Evolutionary conservation across 306 rosid genomes (phyloP).

Genomic region (Rubus parviflorus): DNA sequence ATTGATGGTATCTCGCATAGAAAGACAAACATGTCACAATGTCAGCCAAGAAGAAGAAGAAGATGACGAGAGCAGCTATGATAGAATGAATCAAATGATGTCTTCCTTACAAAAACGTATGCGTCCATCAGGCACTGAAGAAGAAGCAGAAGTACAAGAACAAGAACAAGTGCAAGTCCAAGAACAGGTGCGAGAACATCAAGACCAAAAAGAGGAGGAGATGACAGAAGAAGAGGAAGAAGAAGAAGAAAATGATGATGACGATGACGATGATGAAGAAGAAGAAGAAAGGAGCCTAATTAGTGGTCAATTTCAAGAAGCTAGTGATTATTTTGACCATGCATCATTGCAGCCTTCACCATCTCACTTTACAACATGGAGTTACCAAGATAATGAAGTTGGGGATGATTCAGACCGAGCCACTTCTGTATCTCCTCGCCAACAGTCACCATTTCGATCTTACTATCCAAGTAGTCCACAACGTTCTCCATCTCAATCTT

Average conservation of each 20-base stretch:
- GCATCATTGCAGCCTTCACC: conserved; percentile 47
- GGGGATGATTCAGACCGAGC: conserved; percentile 56
- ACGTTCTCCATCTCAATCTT: conserved; percentile 6
- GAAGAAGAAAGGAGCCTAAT: conserved; percentile 30
- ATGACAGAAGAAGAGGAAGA: conserved; percentile 21
- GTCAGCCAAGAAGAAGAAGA: conserved; percentile 34
- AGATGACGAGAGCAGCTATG: not conserved
- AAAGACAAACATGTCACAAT: conserved; percentile 37
- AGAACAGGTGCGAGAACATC: not conserved
- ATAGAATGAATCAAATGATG: conserved; percentile 9
- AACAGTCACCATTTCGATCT: conserved; percentile 39
- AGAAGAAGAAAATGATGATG: conserved; percentile 12
- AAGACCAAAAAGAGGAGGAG: conserved; percentile 35
- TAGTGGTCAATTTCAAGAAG: conserved; percentile 45
- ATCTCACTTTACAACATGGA: conserved; percentile 56
- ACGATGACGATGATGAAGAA: conserved; percentile 21
- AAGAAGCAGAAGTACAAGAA: not conserved
- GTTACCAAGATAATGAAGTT: conserved; percentile 60
- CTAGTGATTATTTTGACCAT: conserved; percentile 43
- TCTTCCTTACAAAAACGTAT: not conserved
- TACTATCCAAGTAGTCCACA: conserved; percentile 17
- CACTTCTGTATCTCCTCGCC: conserved; percentile 46
- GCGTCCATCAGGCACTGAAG: not conserved
- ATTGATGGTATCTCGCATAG: conserved; percentile 62
- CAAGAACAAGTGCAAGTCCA: conserved; percentile 15